Percentiles rank a stretch among this genome's conserved stretches.
Conservation (phyloP, 2,329 filamentous ascomycete species). For the Nannizzia gypsea region DNA sequence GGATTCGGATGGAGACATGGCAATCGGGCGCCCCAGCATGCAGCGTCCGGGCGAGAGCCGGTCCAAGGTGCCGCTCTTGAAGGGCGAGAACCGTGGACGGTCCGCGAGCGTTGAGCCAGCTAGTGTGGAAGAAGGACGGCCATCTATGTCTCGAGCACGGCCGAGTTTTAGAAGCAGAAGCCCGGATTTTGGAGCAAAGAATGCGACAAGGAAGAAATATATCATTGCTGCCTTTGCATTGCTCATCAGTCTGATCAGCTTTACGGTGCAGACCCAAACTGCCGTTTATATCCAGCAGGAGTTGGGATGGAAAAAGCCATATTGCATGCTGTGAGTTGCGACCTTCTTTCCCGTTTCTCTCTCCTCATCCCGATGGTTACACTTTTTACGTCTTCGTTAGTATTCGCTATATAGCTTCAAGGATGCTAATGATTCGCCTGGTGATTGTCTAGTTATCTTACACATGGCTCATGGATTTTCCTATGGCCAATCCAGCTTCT, state of each 20-base stretch:
- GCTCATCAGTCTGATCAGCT: conserved; percentile 68
- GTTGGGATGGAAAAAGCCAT: conserved; percentile 93
- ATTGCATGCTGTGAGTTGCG: conserved; percentile 79
- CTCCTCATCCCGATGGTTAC: conserved; percentile 15
- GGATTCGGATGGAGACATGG: conserved; percentile 35
- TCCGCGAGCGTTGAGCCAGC: conserved; percentile 22
- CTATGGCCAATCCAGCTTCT: conserved; percentile 79
- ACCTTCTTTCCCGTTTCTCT: not conserved
- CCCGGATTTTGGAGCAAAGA: conserved; percentile 52
- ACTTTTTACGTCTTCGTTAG: not conserved
- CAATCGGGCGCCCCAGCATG: conserved; percentile 36
- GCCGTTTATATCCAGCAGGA: conserved; percentile 90
- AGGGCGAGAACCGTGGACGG: conserved; percentile 33
- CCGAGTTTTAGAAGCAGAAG: conserved; percentile 65
- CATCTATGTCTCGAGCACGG: conserved; percentile 39
- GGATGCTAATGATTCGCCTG: not conserved
- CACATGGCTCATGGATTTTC: conserved; percentile 84
- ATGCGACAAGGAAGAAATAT: conserved; percentile 68
- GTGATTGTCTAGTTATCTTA: conserved; percentile 52
- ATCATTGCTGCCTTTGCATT: conserved; percentile 78
- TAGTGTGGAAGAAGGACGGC: conserved; percentile 25
- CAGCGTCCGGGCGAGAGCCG: conserved; percentile 39
- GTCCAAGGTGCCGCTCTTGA: conserved; percentile 44
- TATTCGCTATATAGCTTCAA: too few species aligned
- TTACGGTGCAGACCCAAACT: conserved; percentile 90